A percentile compares a stretch with the other conserved stretches of the same genome.
Evolutionary conservation across 2,329 filamentous ascomycete genomes (phyloP).

Genomic region (Hymenoscyphus occultus): DNA sequence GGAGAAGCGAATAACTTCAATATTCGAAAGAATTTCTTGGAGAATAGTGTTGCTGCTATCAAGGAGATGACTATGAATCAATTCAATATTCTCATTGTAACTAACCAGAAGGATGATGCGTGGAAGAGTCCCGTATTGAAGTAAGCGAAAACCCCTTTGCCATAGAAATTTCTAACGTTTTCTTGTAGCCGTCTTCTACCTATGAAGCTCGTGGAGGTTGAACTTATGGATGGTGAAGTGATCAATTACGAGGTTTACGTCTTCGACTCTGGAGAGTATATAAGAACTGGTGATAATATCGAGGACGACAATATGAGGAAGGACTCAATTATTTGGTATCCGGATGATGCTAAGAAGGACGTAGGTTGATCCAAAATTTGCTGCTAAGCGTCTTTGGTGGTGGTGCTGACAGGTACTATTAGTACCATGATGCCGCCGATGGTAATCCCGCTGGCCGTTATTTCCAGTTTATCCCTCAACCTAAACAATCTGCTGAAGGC

Average conservation of each 20-base stretch:
- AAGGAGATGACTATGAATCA: slow-evolving; percentile 3
- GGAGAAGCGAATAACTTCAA: slow-evolving; percentile 4
- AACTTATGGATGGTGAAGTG: slow-evolving; percentile 3
- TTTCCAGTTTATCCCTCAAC: not conserved
- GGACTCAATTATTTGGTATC: slow-evolving; percentile 3
- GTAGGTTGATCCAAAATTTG: not conserved
- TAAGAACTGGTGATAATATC: not conserved
- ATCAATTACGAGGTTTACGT: slow-evolving; percentile 4
- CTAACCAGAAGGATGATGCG: not conserved
- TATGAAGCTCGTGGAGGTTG: not conserved
- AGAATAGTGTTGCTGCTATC: slow-evolving; percentile 2
- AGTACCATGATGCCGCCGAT: not conserved
- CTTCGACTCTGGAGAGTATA: slow-evolving; percentile 5
- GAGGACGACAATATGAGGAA: slow-evolving; percentile 5
- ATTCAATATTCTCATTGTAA: slow-evolving; percentile 5
- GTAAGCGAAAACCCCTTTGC: not conserved
- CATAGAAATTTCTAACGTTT: not conserved
- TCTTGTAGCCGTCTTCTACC: not conserved
- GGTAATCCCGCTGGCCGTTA: not conserved
- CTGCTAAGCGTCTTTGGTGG: not conserved
- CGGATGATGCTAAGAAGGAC: slow-evolving; percentile 7
- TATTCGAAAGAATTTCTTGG: slow-evolving; percentile 3
- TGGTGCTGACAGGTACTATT: too few species aligned
- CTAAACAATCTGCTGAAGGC: not conserved
- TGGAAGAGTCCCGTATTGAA: not conserved